Percentiles rank a stretch among this genome's conserved stretches.
phyloP scores from a whole-genome alignment of 768 basidiomycete species.

The Gloeostereum incarnatum region DNA sequence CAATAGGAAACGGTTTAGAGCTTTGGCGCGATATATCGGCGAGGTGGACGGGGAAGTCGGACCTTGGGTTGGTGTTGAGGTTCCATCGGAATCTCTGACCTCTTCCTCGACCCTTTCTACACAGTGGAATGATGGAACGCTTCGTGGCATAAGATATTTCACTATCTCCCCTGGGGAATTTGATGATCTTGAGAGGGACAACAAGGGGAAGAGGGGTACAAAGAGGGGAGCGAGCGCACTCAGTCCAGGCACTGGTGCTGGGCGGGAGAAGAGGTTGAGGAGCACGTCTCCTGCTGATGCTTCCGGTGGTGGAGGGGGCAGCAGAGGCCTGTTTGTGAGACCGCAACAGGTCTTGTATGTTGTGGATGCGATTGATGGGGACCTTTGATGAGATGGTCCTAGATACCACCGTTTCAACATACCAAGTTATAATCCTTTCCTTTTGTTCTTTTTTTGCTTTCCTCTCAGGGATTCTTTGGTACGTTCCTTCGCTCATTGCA shows the following conservation, averaged over 20 bases:
- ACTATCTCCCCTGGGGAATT: not conserved
- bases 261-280: conserved; percentile 60
- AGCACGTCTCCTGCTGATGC: conserved; percentile 54
- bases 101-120: conserved; percentile 6
- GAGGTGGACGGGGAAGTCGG: conserved; percentile 76
- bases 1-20: conserved; percentile 76
- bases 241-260: conserved; percentile 34
- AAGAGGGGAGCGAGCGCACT: conserved; percentile 22
- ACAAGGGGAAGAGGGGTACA: conserved; percentile 1
- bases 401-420: too few relatives aligned
- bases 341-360: conserved; percentile 86
- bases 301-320: conserved; percentile 37
- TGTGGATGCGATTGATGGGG: conserved; percentile 68
- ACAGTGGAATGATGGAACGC: conserved; percentile 78
- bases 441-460: too few relatives aligned
- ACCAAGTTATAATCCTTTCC: too few relatives aligned
- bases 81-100: conserved; percentile 42
- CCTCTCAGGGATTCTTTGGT: too few relatives aligned
- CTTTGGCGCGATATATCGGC: conserved; percentile 82
- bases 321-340: conserved; percentile 72
- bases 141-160: conserved; percentile 78
- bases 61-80: conserved; percentile 89
- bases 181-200: not conserved
- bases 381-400: too few relatives aligned
- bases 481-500: too few relatives aligned